A percentile compares a stretch with the other conserved stretches of the same genome.
These are phyloP conservation scores for Obba rivulosa DNA, from an alignment of 768 basidiomycete species.

Conservation along the genomic window DNA sequence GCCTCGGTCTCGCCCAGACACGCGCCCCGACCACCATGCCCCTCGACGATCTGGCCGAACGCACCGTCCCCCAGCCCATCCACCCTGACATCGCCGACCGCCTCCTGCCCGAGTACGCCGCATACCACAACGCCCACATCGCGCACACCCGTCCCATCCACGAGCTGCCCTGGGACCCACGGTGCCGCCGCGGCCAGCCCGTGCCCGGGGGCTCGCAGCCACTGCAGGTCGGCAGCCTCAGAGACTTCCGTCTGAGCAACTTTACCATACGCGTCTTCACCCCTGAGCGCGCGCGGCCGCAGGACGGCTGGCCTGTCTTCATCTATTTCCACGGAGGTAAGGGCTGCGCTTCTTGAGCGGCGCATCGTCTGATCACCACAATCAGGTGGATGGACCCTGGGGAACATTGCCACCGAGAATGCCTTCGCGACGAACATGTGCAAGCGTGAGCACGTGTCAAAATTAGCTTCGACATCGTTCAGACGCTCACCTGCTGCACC, in stretches of 20 bases:
- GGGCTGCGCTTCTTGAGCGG: conserved; percentile 6
- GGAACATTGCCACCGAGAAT: conserved; percentile 55
- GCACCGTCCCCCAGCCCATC: conserved; percentile 42
- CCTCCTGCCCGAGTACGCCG: conserved; percentile 64
- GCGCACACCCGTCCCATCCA: conserved; percentile 45
- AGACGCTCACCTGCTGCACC: background rate
- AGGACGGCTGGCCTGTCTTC: conserved; percentile 63
- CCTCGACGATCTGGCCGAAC: background rate
- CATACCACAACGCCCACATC: conserved; percentile 51
- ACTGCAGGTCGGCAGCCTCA: conserved; percentile 47
- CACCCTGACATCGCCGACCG: conserved; percentile 52
- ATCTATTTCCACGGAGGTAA: conserved; percentile 72
- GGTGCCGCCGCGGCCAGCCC: conserved; percentile 43
- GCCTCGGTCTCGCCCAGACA: too few species aligned
- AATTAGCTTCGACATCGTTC: background rate
- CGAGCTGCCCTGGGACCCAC: conserved; percentile 56
- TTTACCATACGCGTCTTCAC: conserved; percentile 60
- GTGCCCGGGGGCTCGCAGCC: conserved; percentile 55
- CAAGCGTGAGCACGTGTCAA: conserved; percentile 36
- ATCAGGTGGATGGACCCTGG: conserved; percentile 74
- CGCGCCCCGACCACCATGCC: too few species aligned
- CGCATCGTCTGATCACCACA: background rate
- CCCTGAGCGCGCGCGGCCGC: conserved; percentile 46
- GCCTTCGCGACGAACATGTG: conserved; percentile 59
- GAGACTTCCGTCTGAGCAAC: conserved; percentile 48